phyloP scores from a whole-genome alignment of 345 rosid genomes.

The Syzygium grande region DNA sequence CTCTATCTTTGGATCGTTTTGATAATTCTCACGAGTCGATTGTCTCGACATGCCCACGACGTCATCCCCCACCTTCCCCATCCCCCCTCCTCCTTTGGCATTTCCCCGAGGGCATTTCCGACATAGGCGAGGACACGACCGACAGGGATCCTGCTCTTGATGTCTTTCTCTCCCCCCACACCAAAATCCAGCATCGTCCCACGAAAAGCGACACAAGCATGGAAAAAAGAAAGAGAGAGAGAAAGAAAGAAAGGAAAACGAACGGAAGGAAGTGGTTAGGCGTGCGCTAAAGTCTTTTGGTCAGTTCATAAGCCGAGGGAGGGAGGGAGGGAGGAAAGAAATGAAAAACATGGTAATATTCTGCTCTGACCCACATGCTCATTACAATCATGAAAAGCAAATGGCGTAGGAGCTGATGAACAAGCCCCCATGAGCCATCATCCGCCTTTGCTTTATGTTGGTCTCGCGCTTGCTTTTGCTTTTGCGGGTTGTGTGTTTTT shows the following conservation, averaged over 20 bases:
- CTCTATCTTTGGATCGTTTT: background rate
- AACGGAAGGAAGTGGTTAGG: background rate
- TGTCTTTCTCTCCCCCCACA: background rate
- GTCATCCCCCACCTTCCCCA: background rate
- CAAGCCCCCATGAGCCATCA: background rate
- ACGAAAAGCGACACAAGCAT: background rate
- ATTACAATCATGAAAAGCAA: background rate
- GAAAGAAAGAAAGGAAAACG: background rate
- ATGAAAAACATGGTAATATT: background rate
- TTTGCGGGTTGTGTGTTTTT: background rate
- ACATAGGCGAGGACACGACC: background rate
- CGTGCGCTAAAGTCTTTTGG: background rate
- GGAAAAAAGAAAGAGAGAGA: background rate
- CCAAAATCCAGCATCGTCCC: background rate
- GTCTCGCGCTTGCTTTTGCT: background rate
- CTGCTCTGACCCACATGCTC: background rate
- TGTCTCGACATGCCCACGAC: background rate
- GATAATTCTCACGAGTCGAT: background rate
- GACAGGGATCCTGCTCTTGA: background rate
- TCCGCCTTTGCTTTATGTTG: background rate
- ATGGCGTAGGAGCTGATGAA: background rate
- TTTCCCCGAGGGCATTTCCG: background rate
- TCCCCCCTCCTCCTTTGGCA: background rate
- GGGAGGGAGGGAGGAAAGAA: background rate
- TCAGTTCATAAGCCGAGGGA: background rate